phyloP scores from a whole-genome alignment of 2,329 filamentous ascomycete genomes.

The Scleromitrula shiraiana region DNA sequence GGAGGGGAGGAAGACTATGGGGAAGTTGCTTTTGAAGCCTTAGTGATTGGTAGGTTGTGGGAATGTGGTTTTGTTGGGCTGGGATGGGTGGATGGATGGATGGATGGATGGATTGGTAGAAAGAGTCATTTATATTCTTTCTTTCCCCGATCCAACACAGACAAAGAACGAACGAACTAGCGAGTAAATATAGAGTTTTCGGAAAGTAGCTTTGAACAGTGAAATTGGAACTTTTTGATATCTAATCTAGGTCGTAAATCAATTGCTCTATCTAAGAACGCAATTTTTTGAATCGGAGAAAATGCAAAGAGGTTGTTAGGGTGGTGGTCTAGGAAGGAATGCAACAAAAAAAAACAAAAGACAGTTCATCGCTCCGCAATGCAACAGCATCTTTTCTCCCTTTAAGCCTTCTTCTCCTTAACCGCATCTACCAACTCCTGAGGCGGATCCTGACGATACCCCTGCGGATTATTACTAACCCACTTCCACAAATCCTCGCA shows the following conservation, averaged over 20 bases:
- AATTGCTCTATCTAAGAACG: background rate
- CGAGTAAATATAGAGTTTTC: too few relatives aligned
- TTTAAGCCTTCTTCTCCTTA: conserved; percentile 33
- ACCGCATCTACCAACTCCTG: conserved; percentile 64
- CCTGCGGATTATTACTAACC: conserved; percentile 94
- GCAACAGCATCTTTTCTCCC: background rate
- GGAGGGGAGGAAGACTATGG: conserved; percentile 72
- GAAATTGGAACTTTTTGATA: background rate
- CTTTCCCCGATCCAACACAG: too few relatives aligned
- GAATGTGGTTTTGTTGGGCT: too few relatives aligned
- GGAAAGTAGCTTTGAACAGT: too few relatives aligned
- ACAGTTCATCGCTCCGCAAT: background rate
- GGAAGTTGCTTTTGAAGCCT: conserved; percentile 69
- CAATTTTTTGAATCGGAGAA: background rate
- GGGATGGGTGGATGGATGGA: background rate
- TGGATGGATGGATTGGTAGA: background rate
- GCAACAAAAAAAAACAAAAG: background rate
- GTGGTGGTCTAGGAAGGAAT: background rate
- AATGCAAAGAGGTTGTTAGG: background rate
- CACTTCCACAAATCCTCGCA: conserved; percentile 94
- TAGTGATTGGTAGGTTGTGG: too few relatives aligned
- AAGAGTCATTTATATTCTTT: too few relatives aligned
- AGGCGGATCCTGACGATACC: conserved; percentile 88
- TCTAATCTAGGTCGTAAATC: background rate
- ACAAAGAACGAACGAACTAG: too few relatives aligned